Evolutionary conservation across 106 monocot genomes (phyloP), one percentile per base, ranked within the genome.

Genomic region (Dioscorea dumetorum): DNA sequence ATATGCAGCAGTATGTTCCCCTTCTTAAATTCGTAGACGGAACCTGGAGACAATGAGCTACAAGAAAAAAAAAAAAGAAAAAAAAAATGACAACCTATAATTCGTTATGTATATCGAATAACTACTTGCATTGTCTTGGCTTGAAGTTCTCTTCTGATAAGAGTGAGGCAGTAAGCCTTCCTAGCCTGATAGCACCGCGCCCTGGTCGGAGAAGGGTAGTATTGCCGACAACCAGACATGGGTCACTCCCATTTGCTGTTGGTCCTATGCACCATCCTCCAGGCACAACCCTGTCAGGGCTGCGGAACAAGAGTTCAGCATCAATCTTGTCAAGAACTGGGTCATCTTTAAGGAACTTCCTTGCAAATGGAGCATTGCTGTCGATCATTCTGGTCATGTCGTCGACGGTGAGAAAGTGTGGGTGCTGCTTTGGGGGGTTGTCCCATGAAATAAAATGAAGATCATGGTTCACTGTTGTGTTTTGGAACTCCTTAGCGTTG

Each of bases 381-480:
- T 72, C 72, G 2, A 87, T 35, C 84, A 94, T 90, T 4, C 28
- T 66, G 16, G 74, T 21, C 79, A 90, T 76, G 73, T 94, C 90
- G 4, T 31, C 60, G 62, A 71, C 18, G 61, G 75, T 80, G 60
- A 94, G 90, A 49, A 78, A 79, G 77, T 94, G 90, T 2, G 94
- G 94, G 66, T 95, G 95, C 62, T 95, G 91, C 70, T 84, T 88
- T 0, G 94, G 94, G 0, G 91, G 91, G 64, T 91, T 95, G 72
- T 95, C 95, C 95, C 95, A 95, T 14, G 95, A 81, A 48, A 95
- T 91, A 72, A 79, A 95, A 63, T 95, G 95, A 23, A 95, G 83
- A 69, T 95, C 95, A 33, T 86, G 74, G 79, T 95, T 95, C 22
- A 95, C 79, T 0, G 95, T 95, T 11, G 91, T 95, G 77, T 95